Evolutionary conservation across 495 filamentous ascomycete genomes (phyloP), one percentile per base, ranked within the genome.

Genomic region (Aspergillus wentii): DNA sequence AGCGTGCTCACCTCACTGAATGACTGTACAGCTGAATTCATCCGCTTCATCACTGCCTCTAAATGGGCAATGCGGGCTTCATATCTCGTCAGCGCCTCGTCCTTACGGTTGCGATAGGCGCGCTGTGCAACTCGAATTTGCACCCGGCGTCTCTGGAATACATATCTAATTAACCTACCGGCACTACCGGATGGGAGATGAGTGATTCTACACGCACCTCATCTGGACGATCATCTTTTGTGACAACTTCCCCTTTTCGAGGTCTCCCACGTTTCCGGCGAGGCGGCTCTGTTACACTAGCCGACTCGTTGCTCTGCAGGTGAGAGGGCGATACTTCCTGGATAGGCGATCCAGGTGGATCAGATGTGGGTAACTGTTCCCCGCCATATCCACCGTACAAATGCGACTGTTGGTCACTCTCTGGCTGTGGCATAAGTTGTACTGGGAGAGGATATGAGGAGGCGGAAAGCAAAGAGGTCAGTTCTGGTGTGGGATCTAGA

Each of bases 91-190:
- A 94, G 86, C 3, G 82, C 85, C 16, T 75, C 84, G 54, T 94
- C 86, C 54, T 92, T 91, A 11, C 87, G 80, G 45, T 85, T 78
- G 8, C 88, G 79, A 51, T 94, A 94, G 2, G 87, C 86, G 21
- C 87, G 72, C 52, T 94, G 88, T 8, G 88, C 88, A 38, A 92
- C 71, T 25, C 88, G 79, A 38, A 91, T 90, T 61, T 94, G 88
- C n/a, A 83, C 89, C 34, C 88, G 76, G 22, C 88, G 79, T 32
- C 86, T 79, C 86, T 94, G 49, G 17, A 26, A 16, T 3, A 34
- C 16, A 20, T 17, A 29, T 8, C 37, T n/a, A n/a, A n/a, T n/a
- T n/a, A n/a, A n/a, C n/a, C n/a, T n/a, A 32, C 5, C 22, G 16
- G 27, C 13, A 27, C 26, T 41, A 0, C 8, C 33, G 29, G 20